Percentiles rank a stretch among this genome's conserved stretches.
Evolutionary conservation across 2,329 filamentous ascomycete genomes (phyloP).

Genomic region (Cladobotryum protrusum): DNA sequence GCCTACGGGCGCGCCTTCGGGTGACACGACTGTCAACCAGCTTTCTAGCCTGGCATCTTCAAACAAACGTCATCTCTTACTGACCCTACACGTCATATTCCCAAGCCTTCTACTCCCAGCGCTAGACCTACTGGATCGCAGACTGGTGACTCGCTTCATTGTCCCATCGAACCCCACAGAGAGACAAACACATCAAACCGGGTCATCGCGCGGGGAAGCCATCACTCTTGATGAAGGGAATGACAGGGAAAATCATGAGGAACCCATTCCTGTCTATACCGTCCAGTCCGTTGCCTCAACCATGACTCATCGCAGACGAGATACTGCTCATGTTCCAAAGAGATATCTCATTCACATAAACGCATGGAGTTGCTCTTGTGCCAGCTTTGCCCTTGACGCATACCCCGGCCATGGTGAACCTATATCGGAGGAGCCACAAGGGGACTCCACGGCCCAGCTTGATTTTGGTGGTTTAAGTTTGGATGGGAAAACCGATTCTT

Average conservation of each 20-base stretch:
- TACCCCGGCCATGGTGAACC: conserved; percentile 38
- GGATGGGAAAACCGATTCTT: conserved; percentile 25
- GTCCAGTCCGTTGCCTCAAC: conserved; percentile 53
- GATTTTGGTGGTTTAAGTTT: conserved; percentile 46
- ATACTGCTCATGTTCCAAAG: conserved; percentile 13
- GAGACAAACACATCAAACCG: background rate
- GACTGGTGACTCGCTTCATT: conserved; percentile 55
- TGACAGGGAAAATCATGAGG: background rate
- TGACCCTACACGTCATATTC: conserved; percentile 80
- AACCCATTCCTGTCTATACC: conserved; percentile 43
- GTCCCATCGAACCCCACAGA: background rate
- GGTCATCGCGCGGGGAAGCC: no score
- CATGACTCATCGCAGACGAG: conserved; percentile 18
- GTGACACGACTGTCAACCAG: background rate
- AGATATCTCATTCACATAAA: conserved; percentile 65
- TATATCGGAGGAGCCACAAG: background rate
- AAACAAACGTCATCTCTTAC: conserved; percentile 51
- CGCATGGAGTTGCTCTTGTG: conserved; percentile 87
- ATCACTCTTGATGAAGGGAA: no score
- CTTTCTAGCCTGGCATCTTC: background rate
- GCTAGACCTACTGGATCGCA: conserved; percentile 78
- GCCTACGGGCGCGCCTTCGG: background rate
- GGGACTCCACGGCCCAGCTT: background rate
- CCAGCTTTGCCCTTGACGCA: conserved; percentile 70
- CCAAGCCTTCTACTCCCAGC: conserved; percentile 76